Evolutionary conservation across 768 basidiomycete species (phyloP).

Genomic region (Rhizopogon roseolus): DNA sequence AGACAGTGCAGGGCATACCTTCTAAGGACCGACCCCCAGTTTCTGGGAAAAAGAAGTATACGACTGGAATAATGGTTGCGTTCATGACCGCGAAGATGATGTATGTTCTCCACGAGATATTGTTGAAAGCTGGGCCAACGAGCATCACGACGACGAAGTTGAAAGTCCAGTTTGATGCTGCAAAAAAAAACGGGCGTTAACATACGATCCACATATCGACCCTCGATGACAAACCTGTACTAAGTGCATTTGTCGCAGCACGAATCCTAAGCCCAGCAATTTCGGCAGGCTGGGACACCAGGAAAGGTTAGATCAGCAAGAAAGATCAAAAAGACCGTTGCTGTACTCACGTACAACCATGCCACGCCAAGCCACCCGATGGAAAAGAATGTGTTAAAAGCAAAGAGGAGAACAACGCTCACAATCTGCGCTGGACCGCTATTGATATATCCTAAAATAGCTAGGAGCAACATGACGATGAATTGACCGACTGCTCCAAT

Average conservation of each 20-base stretch:
- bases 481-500: constrained; percentile 36
- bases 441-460: constrained; percentile 16
- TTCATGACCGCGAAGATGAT: constrained; percentile 6
- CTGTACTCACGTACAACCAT: constrained; percentile 23
- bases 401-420: constrained; percentile 22
- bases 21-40: constrained; percentile 8
- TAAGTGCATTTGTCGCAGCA: constrained; percentile 25
- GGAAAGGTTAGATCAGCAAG: neutral
- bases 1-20: neutral
- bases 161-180: constrained; percentile 10
- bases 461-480: constrained; percentile 24
- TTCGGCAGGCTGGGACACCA: constrained; percentile 21
- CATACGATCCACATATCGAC: neutral
- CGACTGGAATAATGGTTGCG: constrained; percentile 2
- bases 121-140: constrained; percentile 4
- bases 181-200: neutral
- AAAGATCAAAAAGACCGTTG: neutral
- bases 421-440: constrained; percentile 18
- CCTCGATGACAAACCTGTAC: constrained; percentile 13
- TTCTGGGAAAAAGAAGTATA: constrained; percentile 9
- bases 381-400: constrained; percentile 34
- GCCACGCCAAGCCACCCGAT: constrained; percentile 34
- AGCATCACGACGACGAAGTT: constrained; percentile 11
- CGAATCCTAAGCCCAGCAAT: constrained; percentile 23
- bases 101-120: constrained; percentile 8